These are phyloP conservation scores for Carex littledalei DNA, from an alignment of 176 grass and related monocot species.

Conservation along the genomic window DNA sequence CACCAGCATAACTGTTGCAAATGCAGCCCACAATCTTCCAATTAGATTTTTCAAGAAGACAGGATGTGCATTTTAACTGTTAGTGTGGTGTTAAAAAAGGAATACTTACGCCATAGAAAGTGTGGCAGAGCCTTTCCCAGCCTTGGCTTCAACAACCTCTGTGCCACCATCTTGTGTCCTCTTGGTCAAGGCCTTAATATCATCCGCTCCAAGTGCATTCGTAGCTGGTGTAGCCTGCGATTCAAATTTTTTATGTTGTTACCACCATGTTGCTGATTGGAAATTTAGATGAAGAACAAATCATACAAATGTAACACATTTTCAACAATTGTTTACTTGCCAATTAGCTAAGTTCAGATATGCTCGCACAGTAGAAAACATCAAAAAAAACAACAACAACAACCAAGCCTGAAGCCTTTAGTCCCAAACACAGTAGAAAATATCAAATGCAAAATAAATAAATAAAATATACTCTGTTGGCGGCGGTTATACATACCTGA, in stretches of 20 bases:
- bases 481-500: background rate
- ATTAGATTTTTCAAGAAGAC: conserved; percentile 10
- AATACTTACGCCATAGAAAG: conserved; percentile 97
- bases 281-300: background rate
- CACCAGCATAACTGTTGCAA: conserved; percentile 71
- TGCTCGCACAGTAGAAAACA: background rate
- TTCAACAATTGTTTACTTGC: background rate
- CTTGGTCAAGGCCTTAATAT: conserved; percentile 81
- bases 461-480: background rate
- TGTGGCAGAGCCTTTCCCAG: conserved; percentile 94
- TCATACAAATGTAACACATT: background rate
- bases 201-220: conserved; percentile 60
- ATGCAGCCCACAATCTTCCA: background rate
- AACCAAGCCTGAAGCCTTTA: too few species aligned
- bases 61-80: background rate
- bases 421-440: background rate
- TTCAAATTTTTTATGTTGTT: background rate
- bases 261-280: background rate
- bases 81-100: background rate
- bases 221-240: conserved; percentile 57
- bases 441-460: background rate
- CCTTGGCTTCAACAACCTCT: conserved; percentile 96
- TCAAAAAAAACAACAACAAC: background rate
- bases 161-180: conserved; percentile 96
- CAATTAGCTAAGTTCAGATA: background rate